phyloP scores from a whole-genome alignment of 768 basidiomycete species.

The Gloeophyllum trabeum region DNA sequence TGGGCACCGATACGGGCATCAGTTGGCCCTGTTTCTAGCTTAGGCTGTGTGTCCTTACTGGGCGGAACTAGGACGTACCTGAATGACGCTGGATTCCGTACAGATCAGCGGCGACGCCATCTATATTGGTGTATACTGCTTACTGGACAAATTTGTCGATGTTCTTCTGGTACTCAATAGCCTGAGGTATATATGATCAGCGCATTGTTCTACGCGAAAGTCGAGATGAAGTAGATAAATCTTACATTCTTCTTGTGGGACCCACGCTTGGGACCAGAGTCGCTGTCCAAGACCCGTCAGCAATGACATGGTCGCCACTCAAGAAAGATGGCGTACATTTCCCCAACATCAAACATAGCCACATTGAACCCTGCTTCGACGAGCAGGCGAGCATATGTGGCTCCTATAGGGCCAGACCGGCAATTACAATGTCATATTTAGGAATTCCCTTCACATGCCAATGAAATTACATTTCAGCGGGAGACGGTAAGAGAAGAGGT shows the following conservation, averaged over 20 bases:
- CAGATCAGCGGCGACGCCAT: not conserved
- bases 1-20: constrained; percentile 8
- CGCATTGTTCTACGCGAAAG: too few species aligned
- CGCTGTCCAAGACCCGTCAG: constrained; percentile 1
- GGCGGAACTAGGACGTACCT: not conserved
- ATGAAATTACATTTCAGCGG: too few species aligned
- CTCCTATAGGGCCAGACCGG: constrained; percentile 21
- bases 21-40: too few species aligned
- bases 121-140: not conserved
- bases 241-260: constrained; percentile 23
- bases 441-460: too few species aligned
- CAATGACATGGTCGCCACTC: too few species aligned
- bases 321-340: constrained; percentile 1
- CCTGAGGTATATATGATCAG: too few species aligned
- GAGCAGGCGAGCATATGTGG: constrained; percentile 14
- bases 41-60: too few species aligned
- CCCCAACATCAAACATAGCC: constrained; percentile 6
- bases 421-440: too few species aligned
- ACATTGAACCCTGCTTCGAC: constrained; percentile 12
- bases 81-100: constrained; percentile 1
- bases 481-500: too few species aligned
- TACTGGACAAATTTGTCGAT: constrained; percentile 20
- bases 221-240: too few species aligned
- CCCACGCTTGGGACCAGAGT: constrained; percentile 5
- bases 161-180: constrained; percentile 22